These are phyloP conservation scores for Kodamaea anthophila DNA, from an alignment of 1,139 yeast genomes.

Conservation along the genomic window DNA sequence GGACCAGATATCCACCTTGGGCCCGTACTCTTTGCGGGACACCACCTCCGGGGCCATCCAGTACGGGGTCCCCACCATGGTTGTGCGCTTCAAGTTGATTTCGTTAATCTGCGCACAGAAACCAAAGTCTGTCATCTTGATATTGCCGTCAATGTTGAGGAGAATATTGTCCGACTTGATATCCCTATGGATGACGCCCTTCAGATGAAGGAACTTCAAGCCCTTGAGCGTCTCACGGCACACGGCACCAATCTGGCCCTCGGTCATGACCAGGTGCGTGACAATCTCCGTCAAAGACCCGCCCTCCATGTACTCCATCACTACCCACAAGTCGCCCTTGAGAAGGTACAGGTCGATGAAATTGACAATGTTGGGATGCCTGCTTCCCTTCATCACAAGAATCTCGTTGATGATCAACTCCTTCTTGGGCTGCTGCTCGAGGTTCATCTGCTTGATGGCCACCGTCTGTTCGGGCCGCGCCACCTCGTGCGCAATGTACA, in stretches of 20 bases:
- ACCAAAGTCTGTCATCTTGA: slow-evolving; percentile 85
- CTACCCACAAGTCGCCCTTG: slow-evolving; percentile 82
- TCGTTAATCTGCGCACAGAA: slow-evolving; percentile 96
- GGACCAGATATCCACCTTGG: slow-evolving; percentile 97
- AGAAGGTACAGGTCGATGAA: slow-evolving; percentile 79
- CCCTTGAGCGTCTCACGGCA: slow-evolving; percentile 88
- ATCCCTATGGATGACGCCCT: slow-evolving; percentile 94
- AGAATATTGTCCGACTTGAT: slow-evolving; percentile 91
- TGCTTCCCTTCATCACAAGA: slow-evolving; percentile 87
- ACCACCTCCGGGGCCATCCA: slow-evolving; percentile 99
- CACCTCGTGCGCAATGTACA: slow-evolving; percentile 75
- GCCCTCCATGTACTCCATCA: slow-evolving; percentile 98
- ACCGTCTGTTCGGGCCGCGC: slow-evolving; percentile 54
- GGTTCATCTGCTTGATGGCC: slow-evolving; percentile 93
- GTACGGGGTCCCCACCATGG: slow-evolving; percentile 99
- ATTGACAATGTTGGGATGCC: slow-evolving; percentile 87
- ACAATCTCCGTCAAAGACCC: slow-evolving; percentile 95
- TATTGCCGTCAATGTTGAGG: slow-evolving; percentile 75
- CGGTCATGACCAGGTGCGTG: slow-evolving; percentile 91
- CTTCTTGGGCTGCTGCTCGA: slow-evolving; percentile 90
- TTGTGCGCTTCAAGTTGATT: slow-evolving; percentile 76
- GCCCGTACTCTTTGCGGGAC: slow-evolving; percentile 88
- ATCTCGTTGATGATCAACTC: slow-evolving; percentile 89
- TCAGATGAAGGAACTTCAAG: slow-evolving; percentile 77
- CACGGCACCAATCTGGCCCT: slow-evolving; percentile 96